Evolutionary conservation across 768 basidiomycete genomes (phyloP).

Genomic region (Suillus discolor): DNA sequence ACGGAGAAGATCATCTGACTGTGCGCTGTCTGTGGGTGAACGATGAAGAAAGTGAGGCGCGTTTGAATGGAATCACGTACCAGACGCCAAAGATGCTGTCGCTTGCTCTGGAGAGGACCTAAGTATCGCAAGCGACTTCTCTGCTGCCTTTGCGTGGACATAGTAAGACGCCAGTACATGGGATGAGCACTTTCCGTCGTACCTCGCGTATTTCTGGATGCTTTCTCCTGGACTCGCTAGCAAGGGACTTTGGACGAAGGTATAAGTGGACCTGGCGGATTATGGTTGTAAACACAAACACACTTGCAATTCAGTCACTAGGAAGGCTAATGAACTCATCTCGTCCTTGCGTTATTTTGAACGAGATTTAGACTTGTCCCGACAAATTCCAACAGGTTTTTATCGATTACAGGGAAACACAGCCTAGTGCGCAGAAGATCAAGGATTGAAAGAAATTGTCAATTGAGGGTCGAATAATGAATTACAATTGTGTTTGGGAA

Average conservation of each 20-base stretch:
- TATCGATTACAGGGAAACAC: background rate
- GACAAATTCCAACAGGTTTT: background rate
- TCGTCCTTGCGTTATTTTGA: background rate
- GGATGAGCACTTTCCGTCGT: background rate
- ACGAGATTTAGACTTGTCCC: too few relatives aligned
- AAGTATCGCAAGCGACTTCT: constrained; percentile 82
- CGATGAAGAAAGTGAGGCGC: background rate
- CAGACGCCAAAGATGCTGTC: constrained; percentile 68
- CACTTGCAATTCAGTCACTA: constrained; percentile 77
- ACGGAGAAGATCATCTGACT: constrained; percentile 77
- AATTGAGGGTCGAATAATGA: background rate
- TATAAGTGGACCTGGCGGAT: constrained; percentile 13
- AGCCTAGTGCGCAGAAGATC: background rate
- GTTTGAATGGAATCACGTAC: constrained; percentile 41
- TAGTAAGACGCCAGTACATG: background rate
- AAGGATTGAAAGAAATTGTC: background rate
- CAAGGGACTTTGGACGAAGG: constrained; percentile 61
- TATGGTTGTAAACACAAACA: constrained; percentile 23
- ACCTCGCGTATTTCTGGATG: constrained; percentile 96
- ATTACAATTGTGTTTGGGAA: background rate
- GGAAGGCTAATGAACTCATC: constrained; percentile 72
- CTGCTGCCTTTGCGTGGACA: constrained; percentile 64
- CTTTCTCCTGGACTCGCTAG: constrained; percentile 85
- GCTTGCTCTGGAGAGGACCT: constrained; percentile 83
- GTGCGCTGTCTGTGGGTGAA: constrained; percentile 61